Evolutionary conservation across 2,329 filamentous ascomycete species (phyloP), one percentile per base, ranked within the genome.

Genomic region (Calonectria ilicicola): DNA sequence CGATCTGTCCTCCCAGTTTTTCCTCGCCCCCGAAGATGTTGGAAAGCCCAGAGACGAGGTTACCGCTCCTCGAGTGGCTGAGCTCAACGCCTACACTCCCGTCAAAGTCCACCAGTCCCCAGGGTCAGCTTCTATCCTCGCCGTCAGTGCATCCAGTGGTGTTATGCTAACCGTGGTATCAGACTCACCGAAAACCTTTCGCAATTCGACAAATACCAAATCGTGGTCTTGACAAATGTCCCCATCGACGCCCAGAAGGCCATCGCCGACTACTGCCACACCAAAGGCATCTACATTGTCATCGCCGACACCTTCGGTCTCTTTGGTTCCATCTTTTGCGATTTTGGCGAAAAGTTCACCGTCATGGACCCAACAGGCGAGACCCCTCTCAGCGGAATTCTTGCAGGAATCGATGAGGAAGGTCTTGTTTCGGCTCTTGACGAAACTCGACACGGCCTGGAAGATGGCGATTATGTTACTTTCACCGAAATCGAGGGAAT

Each of bases 1-100:
- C 79, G 97, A 99, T 82, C 92, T 99, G 40, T 98, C 97, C 47
- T 94, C 97, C 51, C 97, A 99, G 85, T 99, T 99, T 89, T 99
- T 99, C 89, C 91, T 99, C 26, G 95, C 92, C 70, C 89, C 92
- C 21, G 91, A 93, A 80, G 97, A 99, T 83, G 93, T 98, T 67
- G 97, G 97, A 80, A 98, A 98, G 87, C 94, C 95, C 5, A 93
- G 97, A 82, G 97, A 96, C 76, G 89, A 92, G 77, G 94, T 95
- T 67, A 98, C 96, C 1, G 95, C 93, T 2, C 96, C 97, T 10
- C 93, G 95, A 65, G 94, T 99, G 32, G 94, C 95, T 49, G 97
- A 99, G 85, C 90, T 99, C 77, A 99, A 99, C 84, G 94, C 95
- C 73, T 99, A 99, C 83, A 98, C 96, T 5, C 97, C 97, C 8